Evolutionary conservation across 2,329 filamentous ascomycete species (phyloP), one percentile per base, ranked within the genome.

Genomic region (Mycocentrospora acerina): DNA sequence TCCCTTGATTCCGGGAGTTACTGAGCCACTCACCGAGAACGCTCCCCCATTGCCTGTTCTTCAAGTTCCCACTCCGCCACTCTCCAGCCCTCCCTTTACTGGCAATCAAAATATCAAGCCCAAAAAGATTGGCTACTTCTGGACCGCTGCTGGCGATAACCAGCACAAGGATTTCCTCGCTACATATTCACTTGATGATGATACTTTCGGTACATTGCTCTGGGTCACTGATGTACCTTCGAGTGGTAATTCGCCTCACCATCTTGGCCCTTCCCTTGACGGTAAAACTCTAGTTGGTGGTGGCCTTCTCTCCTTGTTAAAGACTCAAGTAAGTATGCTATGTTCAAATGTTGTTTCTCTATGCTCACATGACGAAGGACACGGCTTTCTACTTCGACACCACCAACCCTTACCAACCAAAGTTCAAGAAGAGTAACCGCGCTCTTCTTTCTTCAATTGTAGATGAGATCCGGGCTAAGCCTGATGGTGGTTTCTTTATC

Each of bases 91-190:
- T 7, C 74, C 74, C 6, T 81, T 81, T 44, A 68, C 66, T 9
- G 66, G 71, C 3, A 77, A 75, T 55, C 45, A 53, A 17, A 67
- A 77, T 43, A 74, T 82, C 56, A 77, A 76, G 66, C 80, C 80
- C 18, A 83, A 82, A 74, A 83, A 83, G 69, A 79, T 83, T 56
- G 80, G 79, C 0, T 82, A 82, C 63, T 82, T 82, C 66, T 82
- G 78, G 78, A 81, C 78, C 35, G 79, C 74, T 13, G 70, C 80
- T 24, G 80, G 77, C 24, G 79, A 82, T 53, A 82, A 82, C 53
- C 54, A 72, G 31, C 79, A 82, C 62, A 22, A 75, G 75, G 56
- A 82, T 48, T 82, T 82, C 60, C 60, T 82, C 29, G 76, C 76
- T 2, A 79, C 79, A 1, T 75, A 77, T 59, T 78, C 73, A 56